These are phyloP conservation scores for Acer negundo DNA, from an alignment of 345 rosid species.

Conservation along the genomic window DNA sequence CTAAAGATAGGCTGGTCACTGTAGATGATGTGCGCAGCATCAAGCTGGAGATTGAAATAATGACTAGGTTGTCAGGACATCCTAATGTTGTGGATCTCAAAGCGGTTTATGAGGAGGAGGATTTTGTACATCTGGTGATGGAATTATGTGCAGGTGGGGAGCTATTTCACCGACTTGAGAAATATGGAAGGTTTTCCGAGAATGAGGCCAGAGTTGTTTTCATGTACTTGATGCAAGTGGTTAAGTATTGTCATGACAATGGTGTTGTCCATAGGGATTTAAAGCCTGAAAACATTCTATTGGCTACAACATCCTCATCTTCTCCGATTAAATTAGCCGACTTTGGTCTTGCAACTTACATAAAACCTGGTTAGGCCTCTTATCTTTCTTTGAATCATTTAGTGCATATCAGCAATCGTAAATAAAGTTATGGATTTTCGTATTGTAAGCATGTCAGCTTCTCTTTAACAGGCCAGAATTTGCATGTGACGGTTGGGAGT, in stretches of 20 bases:
- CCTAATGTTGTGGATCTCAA: slow-evolving; percentile 64
- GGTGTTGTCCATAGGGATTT: slow-evolving; percentile 79
- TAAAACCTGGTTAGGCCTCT: slow-evolving; percentile 50
- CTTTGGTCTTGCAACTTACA: slow-evolving; percentile 72
- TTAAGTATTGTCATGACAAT: slow-evolving; percentile 64
- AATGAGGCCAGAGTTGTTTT: slow-evolving; percentile 53
- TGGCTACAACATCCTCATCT: slow-evolving; percentile 54
- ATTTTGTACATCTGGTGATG: slow-evolving; percentile 64
- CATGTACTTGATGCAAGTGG: slow-evolving; percentile 67
- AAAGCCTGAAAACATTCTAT: slow-evolving; percentile 70
- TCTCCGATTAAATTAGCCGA: slow-evolving; percentile 77
- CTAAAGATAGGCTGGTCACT: slow-evolving; percentile 56
- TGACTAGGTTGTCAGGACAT: slow-evolving; percentile 60
- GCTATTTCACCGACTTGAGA: slow-evolving; percentile 63
- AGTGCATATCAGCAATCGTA: neutral
- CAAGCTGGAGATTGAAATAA: slow-evolving; percentile 66
- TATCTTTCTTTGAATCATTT: neutral
- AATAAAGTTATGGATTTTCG: neutral
- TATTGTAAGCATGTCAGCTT: slow-evolving; percentile 21
- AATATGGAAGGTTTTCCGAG: slow-evolving; percentile 64
- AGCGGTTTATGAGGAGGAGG: slow-evolving; percentile 72
- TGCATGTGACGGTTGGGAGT: slow-evolving; percentile 69
- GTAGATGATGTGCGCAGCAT: slow-evolving; percentile 49
- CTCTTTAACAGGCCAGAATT: slow-evolving; percentile 47
- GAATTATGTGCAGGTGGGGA: slow-evolving; percentile 80